Evolutionary conservation across 805 yeast genomes (phyloP).

Genomic region (Ogataea parapolymorpha): DNA sequence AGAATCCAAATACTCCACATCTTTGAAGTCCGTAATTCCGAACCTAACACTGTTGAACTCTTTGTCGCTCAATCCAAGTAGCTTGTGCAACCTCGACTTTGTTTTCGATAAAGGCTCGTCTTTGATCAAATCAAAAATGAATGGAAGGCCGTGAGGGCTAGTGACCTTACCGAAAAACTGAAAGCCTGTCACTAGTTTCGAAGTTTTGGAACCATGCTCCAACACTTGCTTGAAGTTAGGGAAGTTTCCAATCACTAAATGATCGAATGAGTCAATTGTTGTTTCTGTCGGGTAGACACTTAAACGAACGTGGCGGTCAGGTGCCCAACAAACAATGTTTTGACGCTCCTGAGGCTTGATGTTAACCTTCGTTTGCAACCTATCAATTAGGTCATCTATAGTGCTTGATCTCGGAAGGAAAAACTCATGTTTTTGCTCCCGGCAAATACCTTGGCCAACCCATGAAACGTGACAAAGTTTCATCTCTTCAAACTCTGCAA

Average conservation of each 20-base stretch:
- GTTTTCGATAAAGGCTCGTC: constrained; percentile 65
- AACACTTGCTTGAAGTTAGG: constrained; percentile 33
- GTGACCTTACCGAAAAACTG: constrained; percentile 73
- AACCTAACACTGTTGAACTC: constrained; percentile 76
- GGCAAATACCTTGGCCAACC: constrained; percentile 69
- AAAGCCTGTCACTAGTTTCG: constrained; percentile 58
- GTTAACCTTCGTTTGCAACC: constrained; percentile 52
- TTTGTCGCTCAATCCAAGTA: constrained; percentile 72
- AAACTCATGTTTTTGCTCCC: constrained; percentile 65
- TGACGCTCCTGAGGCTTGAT: constrained; percentile 46
- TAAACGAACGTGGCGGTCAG: constrained; percentile 31
- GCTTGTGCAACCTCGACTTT: constrained; percentile 60
- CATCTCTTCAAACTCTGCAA: constrained; percentile 76
- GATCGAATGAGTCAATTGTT: constrained; percentile 39
- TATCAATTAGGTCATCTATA: constrained; percentile 50
- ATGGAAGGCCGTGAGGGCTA: constrained; percentile 78
- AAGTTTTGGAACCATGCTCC: constrained; percentile 18
- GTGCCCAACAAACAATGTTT: constrained; percentile 57
- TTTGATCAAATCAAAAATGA: constrained; percentile 66
- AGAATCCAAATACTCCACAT: constrained; percentile 40
- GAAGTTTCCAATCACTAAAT: constrained; percentile 45
- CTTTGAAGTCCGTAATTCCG: constrained; percentile 46
- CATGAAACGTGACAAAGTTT: constrained; percentile 62
- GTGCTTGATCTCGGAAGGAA: constrained; percentile 63
- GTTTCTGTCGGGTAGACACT: constrained; percentile 32